Base-by-base conservation (phyloP, 2,329 filamentous ascomycete genomes). In the Pseudovirgaria hyperparasitica region DNA sequence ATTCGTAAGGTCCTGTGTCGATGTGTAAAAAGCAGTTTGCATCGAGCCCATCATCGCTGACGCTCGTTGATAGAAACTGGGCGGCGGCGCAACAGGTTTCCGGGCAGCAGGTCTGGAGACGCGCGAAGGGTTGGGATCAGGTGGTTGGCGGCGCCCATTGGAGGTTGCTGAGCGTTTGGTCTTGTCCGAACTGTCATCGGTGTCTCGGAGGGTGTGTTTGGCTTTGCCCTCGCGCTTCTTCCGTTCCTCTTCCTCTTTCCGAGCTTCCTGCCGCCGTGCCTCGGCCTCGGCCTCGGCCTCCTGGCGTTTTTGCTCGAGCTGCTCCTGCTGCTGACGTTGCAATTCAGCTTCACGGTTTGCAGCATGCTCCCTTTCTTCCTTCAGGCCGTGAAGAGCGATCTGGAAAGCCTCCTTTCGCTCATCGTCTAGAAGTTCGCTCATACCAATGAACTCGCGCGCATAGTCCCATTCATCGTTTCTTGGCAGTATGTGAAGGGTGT, bases 381-480 rank as follows among this genome's bases (percentile, higher is more conserved):
- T 78, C 16, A 96, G 62, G 28, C 73, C 77, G 48, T 92, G 74
- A 10, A 96, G 63, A 4, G 86, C 87, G 41, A 87, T 78, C 10
- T 92, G 58, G 50, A 96, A 94, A 1, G 82, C 76, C 42, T 96
- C 84, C 36, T 82, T 75, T 23, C 82, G 72, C 58, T 96, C 90
- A 27, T 94, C 87, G 50, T 96, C 87, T 2, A 98, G 67, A 15
- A 93, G 73, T 24, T 87, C 76, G 50, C 76, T 90, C 45, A 84
- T 72, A 43, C 67, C 73, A 45, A 96, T 92, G 52, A 96, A 96
- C 41, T 92, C 82, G 33, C 74, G 72, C 4, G 90, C 84, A 43
- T 94, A 94, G 32, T 93, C 82, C 90, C 90, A 98, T 57, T 96
- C 85, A 30, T 82, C 76, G 42, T 94, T 96, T 28, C 84, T 71